Base-by-base conservation (phyloP, 805 yeast species). In the Scheffersomyces amazonensis region DNA sequence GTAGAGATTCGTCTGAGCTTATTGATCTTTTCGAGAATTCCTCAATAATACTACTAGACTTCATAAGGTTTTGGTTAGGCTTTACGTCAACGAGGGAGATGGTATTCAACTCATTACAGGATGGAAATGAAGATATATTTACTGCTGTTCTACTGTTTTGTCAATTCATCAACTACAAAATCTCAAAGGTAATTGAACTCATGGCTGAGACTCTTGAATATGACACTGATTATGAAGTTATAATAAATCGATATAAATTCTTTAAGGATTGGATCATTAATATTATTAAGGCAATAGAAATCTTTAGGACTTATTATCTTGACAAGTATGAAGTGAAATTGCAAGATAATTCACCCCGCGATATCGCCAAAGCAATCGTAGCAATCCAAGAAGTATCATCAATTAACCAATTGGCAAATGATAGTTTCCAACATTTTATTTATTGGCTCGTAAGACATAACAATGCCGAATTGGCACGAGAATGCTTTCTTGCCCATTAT, bases 61-160 rank as follows among this genome's bases (percentile, higher is more conserved):
- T 36, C 16, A 8, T 44, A 2, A n/a, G 13, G 8, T 16, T 32
- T 2, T 59, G 63, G 63, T 31, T 59, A 2, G 42, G 52, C 0
- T 52, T 52, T 32, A 35, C 18, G 1, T 13, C 16, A 32, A 44
- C 45, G 10, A 19, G 16, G 1, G 39, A 44, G 3, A 25, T 48
- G 35, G 48, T 60, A n/a, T 62, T 47, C 41, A 59, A 55, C 39
- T 52, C 62, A 1, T 38, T 55, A 7, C 36, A 52, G 40, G 36
- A 52, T 4, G 60, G 62, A 9, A 65, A 65, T 40, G 47, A 45
- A 2, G 54, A 50, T 19, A 43, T 64, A 15, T 64, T 65, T 32
- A 45, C 46, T 27, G 59, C 46, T 1, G 34, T 43, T n/a, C 16
- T 40, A n/a, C 35, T 31, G 20, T 35, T 47, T 32, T 35, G 32